A percentile compares a stretch with the other conserved stretches of the same genome.
phyloP scores from a whole-genome alignment of 352 stramenopile species.

The Blastocystis sp. region DNA sequence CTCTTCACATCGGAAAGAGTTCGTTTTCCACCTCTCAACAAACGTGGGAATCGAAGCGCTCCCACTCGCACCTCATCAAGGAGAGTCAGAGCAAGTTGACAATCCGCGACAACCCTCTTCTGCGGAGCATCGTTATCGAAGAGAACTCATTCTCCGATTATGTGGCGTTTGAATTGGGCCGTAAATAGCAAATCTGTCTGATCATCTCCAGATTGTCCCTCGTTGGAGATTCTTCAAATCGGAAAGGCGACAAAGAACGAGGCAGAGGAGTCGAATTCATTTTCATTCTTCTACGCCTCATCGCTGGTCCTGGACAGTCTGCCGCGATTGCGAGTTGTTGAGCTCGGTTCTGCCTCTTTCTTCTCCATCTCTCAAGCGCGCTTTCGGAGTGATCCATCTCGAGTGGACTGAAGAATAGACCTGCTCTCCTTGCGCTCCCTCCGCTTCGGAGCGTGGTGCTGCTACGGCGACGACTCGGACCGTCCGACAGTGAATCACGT shows the following conservation, averaged over 20 bases:
- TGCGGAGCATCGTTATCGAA: neutral
- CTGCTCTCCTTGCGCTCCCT: neutral
- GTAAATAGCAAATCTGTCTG: neutral
- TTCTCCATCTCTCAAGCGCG: neutral
- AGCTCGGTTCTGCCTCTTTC: constrained; percentile 28
- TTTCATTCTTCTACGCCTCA: constrained; percentile 22
- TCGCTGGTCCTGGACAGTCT: neutral
- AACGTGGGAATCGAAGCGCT: constrained; percentile 15
- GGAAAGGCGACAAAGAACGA: neutral
- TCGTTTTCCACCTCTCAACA: neutral
- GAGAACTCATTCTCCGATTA: constrained; percentile 55
- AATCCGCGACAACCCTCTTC: neutral
- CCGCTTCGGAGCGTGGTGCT: constrained; percentile 7
- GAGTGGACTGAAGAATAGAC: neutral
- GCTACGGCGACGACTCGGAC: constrained; percentile 37
- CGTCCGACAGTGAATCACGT: neutral
- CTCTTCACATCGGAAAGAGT: constrained; percentile 1
- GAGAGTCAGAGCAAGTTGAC: neutral
- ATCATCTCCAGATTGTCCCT: constrained; percentile 15
- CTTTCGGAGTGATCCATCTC: neutral
- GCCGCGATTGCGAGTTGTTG: neutral
- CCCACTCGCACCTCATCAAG: neutral
- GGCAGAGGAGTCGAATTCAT: constrained; percentile 13
- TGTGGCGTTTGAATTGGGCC: neutral
- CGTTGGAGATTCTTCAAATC: neutral